Percentiles rank a stretch among this genome's conserved stretches.
Conservation (phyloP, 1,284 basidiomycete species). For the Apiotrichum montevideense region DNA sequence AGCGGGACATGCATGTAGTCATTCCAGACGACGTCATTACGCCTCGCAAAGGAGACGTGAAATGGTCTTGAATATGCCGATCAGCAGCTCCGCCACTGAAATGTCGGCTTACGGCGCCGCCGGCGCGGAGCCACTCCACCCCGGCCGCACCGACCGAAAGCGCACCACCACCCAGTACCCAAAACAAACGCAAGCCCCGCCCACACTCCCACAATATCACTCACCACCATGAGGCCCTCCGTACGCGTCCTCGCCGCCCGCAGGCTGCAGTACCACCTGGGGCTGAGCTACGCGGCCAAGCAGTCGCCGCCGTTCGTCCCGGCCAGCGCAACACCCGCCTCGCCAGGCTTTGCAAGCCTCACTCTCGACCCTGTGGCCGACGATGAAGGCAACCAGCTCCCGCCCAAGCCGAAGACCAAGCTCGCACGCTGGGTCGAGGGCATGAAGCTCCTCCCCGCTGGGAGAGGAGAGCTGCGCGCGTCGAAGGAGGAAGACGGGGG, state of each 20-base stretch:
- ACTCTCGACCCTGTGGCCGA: neutral
- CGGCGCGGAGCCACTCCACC: no score
- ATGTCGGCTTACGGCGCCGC: no score
- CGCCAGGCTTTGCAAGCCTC: slow-evolving; percentile 12
- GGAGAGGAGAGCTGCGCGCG: slow-evolving; percentile 33
- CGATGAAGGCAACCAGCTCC: neutral
- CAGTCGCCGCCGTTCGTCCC: slow-evolving; percentile 43
- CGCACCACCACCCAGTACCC: no score
- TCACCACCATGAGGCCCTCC: slow-evolving; percentile 8
- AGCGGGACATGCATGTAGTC: neutral
- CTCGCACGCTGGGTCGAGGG: slow-evolving; percentile 36
- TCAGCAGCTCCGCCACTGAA: no score
- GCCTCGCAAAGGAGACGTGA: no score
- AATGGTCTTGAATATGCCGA: no score
- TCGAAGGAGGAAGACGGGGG: slow-evolving; percentile 18
- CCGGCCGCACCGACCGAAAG: no score
- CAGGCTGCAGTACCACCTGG: slow-evolving; percentile 37
- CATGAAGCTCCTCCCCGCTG: slow-evolving; percentile 32
- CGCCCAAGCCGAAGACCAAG: slow-evolving; percentile 11
- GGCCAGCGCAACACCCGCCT: slow-evolving; percentile 4
- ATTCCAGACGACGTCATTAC: no score
- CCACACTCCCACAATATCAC: no score
- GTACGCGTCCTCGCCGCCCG: slow-evolving; percentile 11
- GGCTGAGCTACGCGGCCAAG: slow-evolving; percentile 45
- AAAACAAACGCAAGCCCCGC: no score